Conservation (phyloP, 768 basidiomycete species). For the Krasilnikovozyma curviuscula region DNA sequence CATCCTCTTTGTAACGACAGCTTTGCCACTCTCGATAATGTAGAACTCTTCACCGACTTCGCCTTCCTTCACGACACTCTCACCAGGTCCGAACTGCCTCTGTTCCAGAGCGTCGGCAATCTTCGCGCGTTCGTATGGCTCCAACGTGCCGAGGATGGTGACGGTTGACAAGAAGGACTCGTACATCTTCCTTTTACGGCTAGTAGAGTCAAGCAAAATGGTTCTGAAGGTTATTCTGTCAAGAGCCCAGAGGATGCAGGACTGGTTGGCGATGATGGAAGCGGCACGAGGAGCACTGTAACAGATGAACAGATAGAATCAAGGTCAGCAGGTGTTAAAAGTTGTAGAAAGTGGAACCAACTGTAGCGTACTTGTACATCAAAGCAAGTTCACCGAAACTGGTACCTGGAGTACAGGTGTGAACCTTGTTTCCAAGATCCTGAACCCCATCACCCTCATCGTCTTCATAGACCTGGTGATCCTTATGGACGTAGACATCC, state of each 20-base stretch:
- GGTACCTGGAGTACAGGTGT: slow-evolving; percentile 60
- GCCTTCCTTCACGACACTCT: slow-evolving; percentile 74
- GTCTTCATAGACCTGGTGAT: slow-evolving; percentile 14
- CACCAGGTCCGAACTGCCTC: slow-evolving; percentile 57
- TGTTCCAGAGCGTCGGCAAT: slow-evolving; percentile 89
- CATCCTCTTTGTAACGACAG: slow-evolving; percentile 60
- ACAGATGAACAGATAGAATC: not conserved
- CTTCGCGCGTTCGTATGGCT: slow-evolving; percentile 78
- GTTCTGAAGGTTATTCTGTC: slow-evolving; percentile 97
- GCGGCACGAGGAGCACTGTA: slow-evolving; percentile 67
- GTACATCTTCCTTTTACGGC: slow-evolving; percentile 82
- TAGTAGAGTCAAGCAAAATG: slow-evolving; percentile 82
- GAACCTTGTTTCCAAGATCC: slow-evolving; percentile 41
- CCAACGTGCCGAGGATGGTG: slow-evolving; percentile 63
- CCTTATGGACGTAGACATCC: slow-evolving; percentile 43
- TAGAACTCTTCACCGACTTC: slow-evolving; percentile 96
- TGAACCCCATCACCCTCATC: slow-evolving; percentile 26
- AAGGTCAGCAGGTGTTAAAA: not conserved
- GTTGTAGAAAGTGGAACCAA: not conserved
- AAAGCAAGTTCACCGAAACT: slow-evolving; percentile 92
- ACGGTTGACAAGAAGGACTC: slow-evolving; percentile 89
- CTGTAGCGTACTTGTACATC: slow-evolving; percentile 56
- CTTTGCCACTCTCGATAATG: slow-evolving; percentile 88
- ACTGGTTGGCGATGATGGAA: slow-evolving; percentile 66
- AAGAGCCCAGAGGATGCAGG: slow-evolving; percentile 76